Base-by-base conservation (phyloP, 2,329 filamentous ascomycete genomes). In the Biscogniauxia marginata region DNA sequence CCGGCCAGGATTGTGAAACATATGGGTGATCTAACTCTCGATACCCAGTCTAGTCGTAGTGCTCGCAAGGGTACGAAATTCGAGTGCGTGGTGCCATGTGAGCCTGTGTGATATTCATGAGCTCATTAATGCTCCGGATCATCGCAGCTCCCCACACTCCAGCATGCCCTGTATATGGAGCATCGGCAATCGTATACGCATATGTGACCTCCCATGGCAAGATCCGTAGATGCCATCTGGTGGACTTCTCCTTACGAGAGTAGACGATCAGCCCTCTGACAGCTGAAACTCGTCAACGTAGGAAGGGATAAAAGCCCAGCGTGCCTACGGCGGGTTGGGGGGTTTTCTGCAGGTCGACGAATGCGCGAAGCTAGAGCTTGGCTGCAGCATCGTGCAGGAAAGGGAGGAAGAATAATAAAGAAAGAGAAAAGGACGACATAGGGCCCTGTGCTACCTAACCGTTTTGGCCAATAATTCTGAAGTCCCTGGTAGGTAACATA, bases 331-430 rank as follows among this genome's bases (percentile, higher is more conserved):
- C 30, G 30, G 6, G n/a, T 63, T 47, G 39, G 49, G 53, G 58
- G 59, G 65, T 56, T 56, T 62, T 57, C 59, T 70, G 68, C 67
- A 70, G 50, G 65, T 69, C 61, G 68, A 71, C 67, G 55, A 69
- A 71, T 68, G 55, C 60, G 68, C 67, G 57, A 62, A 63, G 57
- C 57, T 63, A 61, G 52, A 55, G 61, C 66, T 68, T 66, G 65
- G 69, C 67, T 70, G 69, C 68, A 70, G 69, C 59, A 67, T 66
- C 65, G 59, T 69, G 67, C 68, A 69, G 65, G 63, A 11, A 4
- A 39, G 13, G 30, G 30, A n/a, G 13, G 30, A n/a, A 16, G n/a
- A 39, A 16, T 16, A 39, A n/a, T 25, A 6, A 11, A 25, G 24
- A 25, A 59, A 58, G 55, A 54, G 55, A 61, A 51, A 53, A 54